Evolutionary conservation across 148 eudicot species (phyloP), one percentile per base, ranked within the genome.

Genomic region (Simmondsia chinensis): DNA sequence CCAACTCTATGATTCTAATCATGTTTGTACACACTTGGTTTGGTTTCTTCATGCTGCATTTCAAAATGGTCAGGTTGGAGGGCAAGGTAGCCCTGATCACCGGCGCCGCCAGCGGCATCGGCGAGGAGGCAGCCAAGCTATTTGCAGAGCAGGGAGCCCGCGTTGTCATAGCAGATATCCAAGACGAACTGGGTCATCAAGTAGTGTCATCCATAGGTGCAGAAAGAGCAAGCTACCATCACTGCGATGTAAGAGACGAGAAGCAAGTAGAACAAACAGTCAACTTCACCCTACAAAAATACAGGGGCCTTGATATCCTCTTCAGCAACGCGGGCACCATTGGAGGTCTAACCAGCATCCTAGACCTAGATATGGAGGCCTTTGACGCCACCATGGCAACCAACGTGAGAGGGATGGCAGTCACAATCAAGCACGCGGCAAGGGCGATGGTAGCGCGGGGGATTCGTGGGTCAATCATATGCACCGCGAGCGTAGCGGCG

Each of bases 251-350:
- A 0, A 66, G 62, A 24, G 61, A 74, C 10, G 91, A 82, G 52
- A 24, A 46, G 3, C 76, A 82, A 37, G 82, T 77, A 1, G 65
- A 72, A 36, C 46, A 48, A 5, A 36, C 70, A 0, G 74, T 82
- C 4, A 46, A 30, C 14, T 51, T 37, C 60, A 33, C 81, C 0
- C 1, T 82, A 16, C 42, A 48, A 3, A 82, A 46, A 6, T 51
- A 59, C n/a, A 82, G 77, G 19, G 38, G 18, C 3, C 66, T 81
- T 0, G 66, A 81, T 56, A 51, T 77, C 36, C 31, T 81, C 18
- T 77, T 68, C 59, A 77, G 84, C 57, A 81, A 81, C 17, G 89
- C 81, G 1, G 84, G 84, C n/a, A 43, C 71, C 10, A 54, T 80
- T 7, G 88, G 79, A 4, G 59, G 74, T 0, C 12, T 74, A 9